These are phyloP conservation scores for Globisporangium emineosum DNA, from an alignment of 352 stramenopile species.

Conservation along the genomic window DNA sequence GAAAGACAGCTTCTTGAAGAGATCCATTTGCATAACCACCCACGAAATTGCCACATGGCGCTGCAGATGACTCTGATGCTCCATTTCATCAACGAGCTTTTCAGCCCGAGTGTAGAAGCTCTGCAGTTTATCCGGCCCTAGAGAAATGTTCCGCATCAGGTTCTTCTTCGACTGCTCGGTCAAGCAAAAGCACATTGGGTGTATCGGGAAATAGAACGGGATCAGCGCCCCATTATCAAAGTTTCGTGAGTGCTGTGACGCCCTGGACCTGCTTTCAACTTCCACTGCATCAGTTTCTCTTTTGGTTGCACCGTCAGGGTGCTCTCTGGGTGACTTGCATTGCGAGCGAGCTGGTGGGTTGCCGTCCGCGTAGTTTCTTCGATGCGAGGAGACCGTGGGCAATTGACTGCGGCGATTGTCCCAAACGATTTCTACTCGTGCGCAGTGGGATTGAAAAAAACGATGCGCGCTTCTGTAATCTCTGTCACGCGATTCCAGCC, in stretches of 20 bases:
- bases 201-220: conserved; percentile 68
- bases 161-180: conserved; percentile 74
- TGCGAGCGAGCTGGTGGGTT: neutral
- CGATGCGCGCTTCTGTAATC: conserved; percentile 47
- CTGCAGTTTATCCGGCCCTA: conserved; percentile 54
- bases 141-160: conserved; percentile 58
- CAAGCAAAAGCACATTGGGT: conserved; percentile 73
- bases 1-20: conserved; percentile 58
- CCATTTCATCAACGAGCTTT: conserved; percentile 74
- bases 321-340: neutral
- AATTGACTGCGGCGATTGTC: conserved; percentile 22
- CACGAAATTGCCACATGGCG: conserved; percentile 30
- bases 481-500: conserved; percentile 6
- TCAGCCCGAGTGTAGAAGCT: conserved; percentile 65
- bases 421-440: conserved; percentile 72
- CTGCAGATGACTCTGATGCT: conserved; percentile 50
- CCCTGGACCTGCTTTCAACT: neutral
- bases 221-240: conserved; percentile 25
- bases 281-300: neutral
- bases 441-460: conserved; percentile 69
- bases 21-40: conserved; percentile 36
- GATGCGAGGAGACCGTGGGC: neutral
- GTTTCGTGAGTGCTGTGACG: neutral
- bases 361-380: neutral
- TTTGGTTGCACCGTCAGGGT: neutral